These are phyloP conservation scores for Melampsora larici-populina DNA, from an alignment of 1,284 basidiomycete genomes.

Conservation along the genomic window DNA sequence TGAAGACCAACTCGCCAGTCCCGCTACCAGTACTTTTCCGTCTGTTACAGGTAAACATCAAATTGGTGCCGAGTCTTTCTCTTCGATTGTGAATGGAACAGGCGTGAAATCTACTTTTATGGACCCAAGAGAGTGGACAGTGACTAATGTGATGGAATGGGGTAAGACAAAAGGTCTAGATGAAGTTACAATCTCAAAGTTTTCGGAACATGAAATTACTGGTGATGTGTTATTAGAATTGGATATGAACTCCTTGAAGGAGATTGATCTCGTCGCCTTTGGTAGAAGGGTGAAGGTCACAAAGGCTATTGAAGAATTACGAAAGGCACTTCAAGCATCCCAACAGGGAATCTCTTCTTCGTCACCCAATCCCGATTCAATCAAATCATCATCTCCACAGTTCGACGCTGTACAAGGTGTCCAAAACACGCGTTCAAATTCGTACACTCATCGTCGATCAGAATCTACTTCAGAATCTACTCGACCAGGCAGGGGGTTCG, in stretches of 20 bases:
- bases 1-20: conserved; percentile 32
- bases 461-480: not conserved
- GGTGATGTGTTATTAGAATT: conserved; percentile 94
- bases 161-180: conserved; percentile 79
- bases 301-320: conserved; percentile 86
- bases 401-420: not conserved
- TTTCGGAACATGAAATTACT: conserved; percentile 95
- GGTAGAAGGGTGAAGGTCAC: conserved; percentile 90
- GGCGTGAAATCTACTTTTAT: conserved; percentile 12
- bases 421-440: not conserved
- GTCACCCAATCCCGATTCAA: conserved; percentile 55
- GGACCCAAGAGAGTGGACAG: conserved; percentile 71
- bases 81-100: conserved; percentile 17
- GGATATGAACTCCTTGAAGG: conserved; percentile 87
- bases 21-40: conserved; percentile 41
- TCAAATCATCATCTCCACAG: conserved; percentile 47
- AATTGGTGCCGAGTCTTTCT: conserved; percentile 13
- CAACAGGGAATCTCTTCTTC: conserved; percentile 50
- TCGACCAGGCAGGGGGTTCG: not conserved
- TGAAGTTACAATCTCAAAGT: conserved; percentile 73
- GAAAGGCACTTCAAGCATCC: conserved; percentile 3
- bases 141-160: conserved; percentile 90
- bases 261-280: conserved; percentile 89
- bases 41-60: conserved; percentile 12
- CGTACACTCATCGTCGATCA: not conserved